phyloP scores from a whole-genome alignment of 2,329 filamentous ascomycete genomes.

The Zalaria sp. region DNA sequence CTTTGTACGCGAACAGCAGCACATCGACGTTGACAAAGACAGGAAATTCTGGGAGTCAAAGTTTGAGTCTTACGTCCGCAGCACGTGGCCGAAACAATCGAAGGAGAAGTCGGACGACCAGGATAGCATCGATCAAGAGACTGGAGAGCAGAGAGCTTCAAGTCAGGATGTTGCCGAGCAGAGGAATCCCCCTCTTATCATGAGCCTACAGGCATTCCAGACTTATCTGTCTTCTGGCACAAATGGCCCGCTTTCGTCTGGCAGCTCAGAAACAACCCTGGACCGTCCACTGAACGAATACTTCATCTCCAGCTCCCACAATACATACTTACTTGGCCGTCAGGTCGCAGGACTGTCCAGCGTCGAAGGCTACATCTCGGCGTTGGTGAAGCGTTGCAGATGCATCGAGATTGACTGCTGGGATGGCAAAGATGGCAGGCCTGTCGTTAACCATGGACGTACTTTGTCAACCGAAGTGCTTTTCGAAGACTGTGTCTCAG shows the following conservation, averaged over 20 bases:
- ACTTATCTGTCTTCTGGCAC: conserved; percentile 61
- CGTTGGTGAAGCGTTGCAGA: conserved; percentile 75
- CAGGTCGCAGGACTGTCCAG: conserved; percentile 85
- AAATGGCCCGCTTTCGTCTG: conserved; percentile 47
- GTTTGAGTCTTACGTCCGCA: conserved; percentile 52
- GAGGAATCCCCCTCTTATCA: conserved; percentile 36
- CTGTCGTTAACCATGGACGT: conserved; percentile 79
- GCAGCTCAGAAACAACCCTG: conserved; percentile 31
- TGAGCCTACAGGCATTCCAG: conserved; percentile 68
- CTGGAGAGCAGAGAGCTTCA: no score
- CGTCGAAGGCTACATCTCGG: conserved; percentile 86
- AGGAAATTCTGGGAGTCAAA: conserved; percentile 52
- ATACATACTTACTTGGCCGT: conserved; percentile 86
- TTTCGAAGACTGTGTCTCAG: conserved; percentile 82
- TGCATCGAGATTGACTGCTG: conserved; percentile 98
- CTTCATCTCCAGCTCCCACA: conserved; percentile 96
- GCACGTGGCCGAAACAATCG: conserved; percentile 25
- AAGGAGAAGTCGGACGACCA: no score
- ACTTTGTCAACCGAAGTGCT: conserved; percentile 80
- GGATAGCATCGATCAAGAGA: no score
- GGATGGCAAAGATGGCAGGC: conserved; percentile 80
- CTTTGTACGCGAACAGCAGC: conserved; percentile 63
- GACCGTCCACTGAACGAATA: conserved; percentile 89
- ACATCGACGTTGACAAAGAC: conserved; percentile 59
- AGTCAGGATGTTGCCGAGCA: conserved; percentile 16